A percentile compares a stretch with the other conserved stretches of the same genome.
Evolutionary conservation across 1,139 yeast genomes (phyloP).

Genomic region (Suhomyces anneliseae): DNA sequence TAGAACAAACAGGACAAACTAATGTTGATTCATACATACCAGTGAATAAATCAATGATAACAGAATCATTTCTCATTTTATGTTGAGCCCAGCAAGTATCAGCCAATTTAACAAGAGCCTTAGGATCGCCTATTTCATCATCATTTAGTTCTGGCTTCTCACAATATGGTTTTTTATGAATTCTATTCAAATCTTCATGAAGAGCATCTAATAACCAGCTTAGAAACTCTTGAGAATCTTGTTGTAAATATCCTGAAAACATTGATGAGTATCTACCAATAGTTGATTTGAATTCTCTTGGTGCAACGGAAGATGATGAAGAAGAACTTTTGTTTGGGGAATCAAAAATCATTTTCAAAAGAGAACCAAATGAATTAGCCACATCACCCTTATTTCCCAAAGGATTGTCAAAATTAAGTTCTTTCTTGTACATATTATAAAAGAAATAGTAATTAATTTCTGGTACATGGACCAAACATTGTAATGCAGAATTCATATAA

Average conservation of each 20-base stretch:
- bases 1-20: constrained; percentile 81
- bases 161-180: constrained; percentile 76
- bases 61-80: constrained; percentile 78
- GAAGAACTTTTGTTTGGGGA: constrained; percentile 6
- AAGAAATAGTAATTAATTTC: constrained; percentile 77
- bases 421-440: constrained; percentile 59
- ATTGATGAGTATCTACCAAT: constrained; percentile 78
- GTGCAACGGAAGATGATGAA: constrained; percentile 37
- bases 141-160: constrained; percentile 82
- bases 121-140: constrained; percentile 55
- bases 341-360: constrained; percentile 61
- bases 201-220: constrained; percentile 88
- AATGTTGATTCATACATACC: constrained; percentile 89
- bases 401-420: constrained; percentile 75
- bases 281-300: constrained; percentile 75
- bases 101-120: constrained; percentile 64
- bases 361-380: constrained; percentile 70
- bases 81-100: constrained; percentile 80
- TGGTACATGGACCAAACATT: constrained; percentile 84
- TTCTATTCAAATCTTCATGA: constrained; percentile 90
- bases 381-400: constrained; percentile 82
- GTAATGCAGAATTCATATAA: constrained; percentile 95
- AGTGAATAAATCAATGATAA: constrained; percentile 81
- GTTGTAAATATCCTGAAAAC: constrained; percentile 89
- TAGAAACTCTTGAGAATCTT: constrained; percentile 92